Evolutionary conservation across 73 alveolate genomes (phyloP).

Genomic region (Tetrahymena borealis): DNA sequence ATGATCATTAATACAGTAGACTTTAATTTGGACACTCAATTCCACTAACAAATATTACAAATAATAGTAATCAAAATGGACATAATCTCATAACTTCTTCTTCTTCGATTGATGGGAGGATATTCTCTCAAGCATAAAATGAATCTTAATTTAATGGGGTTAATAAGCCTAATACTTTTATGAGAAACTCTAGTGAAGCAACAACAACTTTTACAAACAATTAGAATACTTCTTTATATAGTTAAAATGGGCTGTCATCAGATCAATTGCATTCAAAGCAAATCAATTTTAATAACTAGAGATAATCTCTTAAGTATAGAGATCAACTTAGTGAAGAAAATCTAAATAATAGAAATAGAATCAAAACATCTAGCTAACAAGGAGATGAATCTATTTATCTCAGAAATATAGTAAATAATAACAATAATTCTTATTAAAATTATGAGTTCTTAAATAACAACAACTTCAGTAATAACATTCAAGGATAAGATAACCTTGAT

Average conservation of each 20-base stretch:
- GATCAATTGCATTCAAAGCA: neutral
- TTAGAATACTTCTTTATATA: neutral
- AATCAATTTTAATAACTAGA: neutral
- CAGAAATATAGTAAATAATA: neutral
- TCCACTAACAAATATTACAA: neutral
- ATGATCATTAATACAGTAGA: neutral
- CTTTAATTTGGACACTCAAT: neutral
- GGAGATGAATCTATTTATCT: neutral
- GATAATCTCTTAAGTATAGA: neutral
- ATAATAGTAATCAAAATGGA: neutral
- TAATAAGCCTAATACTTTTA: neutral
- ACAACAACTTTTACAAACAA: neutral
- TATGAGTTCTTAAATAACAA: neutral
- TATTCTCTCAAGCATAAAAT: neutral
- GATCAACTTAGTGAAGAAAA: neutral
- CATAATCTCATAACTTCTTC: neutral
- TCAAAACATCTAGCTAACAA: neutral
- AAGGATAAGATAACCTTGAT: too few species aligned
- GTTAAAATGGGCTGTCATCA: neutral
- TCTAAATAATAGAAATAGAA: neutral
- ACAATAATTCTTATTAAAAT: neutral
- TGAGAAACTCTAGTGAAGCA: neutral
- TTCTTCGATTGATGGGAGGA: neutral
- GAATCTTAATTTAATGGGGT: neutral
- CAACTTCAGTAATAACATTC: too few species aligned